These are phyloP conservation scores for Apiospora sp. DNA, from an alignment of 2,329 filamentous ascomycete species.

Conservation along the genomic window DNA sequence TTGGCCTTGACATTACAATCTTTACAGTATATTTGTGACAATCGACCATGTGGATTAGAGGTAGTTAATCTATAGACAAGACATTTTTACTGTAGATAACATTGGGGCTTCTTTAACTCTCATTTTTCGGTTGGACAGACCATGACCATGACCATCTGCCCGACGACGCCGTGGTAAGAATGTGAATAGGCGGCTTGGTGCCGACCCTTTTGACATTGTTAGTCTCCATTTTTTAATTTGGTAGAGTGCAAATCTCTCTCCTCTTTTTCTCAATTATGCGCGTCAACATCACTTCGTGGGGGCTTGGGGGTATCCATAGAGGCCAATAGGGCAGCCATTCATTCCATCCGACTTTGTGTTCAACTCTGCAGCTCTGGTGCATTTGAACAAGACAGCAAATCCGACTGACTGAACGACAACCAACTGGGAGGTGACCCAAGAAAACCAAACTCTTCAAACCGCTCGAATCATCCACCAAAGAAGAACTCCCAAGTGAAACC, in stretches of 20 bases:
- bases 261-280: slow-evolving; percentile 10
- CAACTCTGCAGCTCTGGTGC: not conserved
- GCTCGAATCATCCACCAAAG: slow-evolving; percentile 6
- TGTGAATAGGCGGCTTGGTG: not conserved
- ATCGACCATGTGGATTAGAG: not conserved
- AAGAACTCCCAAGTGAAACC: slow-evolving; percentile 6
- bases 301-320: slow-evolving; percentile 9
- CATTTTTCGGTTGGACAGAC: not conserved
- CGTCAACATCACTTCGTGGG: slow-evolving; percentile 18
- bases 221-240: not conserved
- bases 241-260: not conserved
- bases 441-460: slow-evolving; percentile 5
- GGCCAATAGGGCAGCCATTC: slow-evolving; percentile 7
- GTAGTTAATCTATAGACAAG: not conserved
- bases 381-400: slow-evolving; percentile 7
- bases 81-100: not conserved
- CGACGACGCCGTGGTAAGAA: not conserved
- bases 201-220: not conserved
- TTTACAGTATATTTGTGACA: not conserved
- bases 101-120: not conserved
- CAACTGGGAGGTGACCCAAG: slow-evolving; percentile 2
- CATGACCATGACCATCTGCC: not conserved
- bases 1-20: not conserved
- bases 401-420: slow-evolving; percentile 10
- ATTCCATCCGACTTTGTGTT: slow-evolving; percentile 11